A percentile compares a stretch with the other conserved stretches of the same genome.
These are phyloP conservation scores for Blastocladiella emersonii DNA, from an alignment of 371 early-diverging fungal species.

Conservation along the genomic window DNA sequence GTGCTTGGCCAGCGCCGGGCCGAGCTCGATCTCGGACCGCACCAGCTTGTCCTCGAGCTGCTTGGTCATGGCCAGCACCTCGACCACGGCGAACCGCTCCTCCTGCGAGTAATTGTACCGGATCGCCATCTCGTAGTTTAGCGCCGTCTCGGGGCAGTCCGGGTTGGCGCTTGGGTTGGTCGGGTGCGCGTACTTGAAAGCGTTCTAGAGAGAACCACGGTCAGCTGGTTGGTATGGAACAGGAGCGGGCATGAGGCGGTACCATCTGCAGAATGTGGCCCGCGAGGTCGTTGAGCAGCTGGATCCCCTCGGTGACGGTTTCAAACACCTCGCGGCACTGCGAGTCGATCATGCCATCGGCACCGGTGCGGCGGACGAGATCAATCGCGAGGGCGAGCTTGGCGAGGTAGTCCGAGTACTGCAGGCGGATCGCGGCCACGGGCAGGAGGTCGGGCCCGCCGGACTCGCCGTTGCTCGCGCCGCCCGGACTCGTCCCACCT, in stretches of 20 bases:
- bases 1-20: background rate
- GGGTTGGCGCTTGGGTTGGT: conserved; percentile 7
- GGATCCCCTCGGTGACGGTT: conserved; percentile 15
- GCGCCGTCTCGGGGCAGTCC: conserved; percentile 14
- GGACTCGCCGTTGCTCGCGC: no score
- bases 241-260: no score
- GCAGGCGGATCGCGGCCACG: background rate
- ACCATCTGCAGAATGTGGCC: conserved; percentile 25
- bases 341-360: background rate
- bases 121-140: conserved; percentile 27
- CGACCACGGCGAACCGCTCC: conserved; percentile 24
- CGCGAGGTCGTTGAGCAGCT: conserved; percentile 14
- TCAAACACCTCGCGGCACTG: conserved; percentile 2
- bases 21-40: conserved; percentile 2
- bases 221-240: no score
- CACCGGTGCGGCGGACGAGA: background rate
- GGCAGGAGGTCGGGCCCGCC: background rate
- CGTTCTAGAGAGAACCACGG: conserved; percentile 10
- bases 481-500: no score
- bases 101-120: conserved; percentile 22
- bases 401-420: conserved; percentile 13
- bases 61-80: conserved; percentile 31
- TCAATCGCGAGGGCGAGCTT: conserved; percentile 9
- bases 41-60: conserved; percentile 9
- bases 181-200: conserved; percentile 33